A percentile compares a stretch with the other conserved stretches of the same genome.
Conservation (phyloP, 1,139 yeast genomes). For the Schizosaccharomyces versatilis region DNA sequence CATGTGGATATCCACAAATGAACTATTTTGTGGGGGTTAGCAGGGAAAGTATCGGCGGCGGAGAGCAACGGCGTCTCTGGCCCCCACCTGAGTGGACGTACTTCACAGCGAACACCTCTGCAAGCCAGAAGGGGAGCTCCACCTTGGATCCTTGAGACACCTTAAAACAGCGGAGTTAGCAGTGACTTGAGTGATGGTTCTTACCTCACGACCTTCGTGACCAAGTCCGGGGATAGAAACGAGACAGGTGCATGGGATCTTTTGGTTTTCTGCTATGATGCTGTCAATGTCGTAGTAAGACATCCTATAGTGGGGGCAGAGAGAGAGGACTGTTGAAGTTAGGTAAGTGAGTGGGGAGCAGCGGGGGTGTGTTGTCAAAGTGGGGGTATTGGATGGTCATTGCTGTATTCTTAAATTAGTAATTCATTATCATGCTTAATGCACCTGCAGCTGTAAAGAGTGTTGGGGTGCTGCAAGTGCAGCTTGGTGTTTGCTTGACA, state of each 20-base stretch:
- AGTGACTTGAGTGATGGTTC: not conserved
- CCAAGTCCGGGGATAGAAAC: slow-evolving; percentile 11
- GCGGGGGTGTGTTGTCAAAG: no score
- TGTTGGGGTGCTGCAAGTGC: no score
- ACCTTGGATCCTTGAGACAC: slow-evolving; percentile 42
- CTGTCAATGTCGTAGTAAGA: slow-evolving; percentile 10
- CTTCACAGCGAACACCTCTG: slow-evolving; percentile 41
- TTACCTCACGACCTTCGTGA: slow-evolving; percentile 3
- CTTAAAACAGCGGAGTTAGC: slow-evolving; percentile 13
- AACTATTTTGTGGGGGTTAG: slow-evolving; percentile 6
- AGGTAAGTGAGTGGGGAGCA: no score
- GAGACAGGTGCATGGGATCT: slow-evolving; percentile 10
- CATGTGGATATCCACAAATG: slow-evolving; percentile 18
- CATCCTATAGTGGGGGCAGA: not conserved
- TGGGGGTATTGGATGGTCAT: no score
- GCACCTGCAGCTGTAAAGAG: no score
- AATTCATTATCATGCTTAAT: no score
- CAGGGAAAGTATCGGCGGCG: not conserved
- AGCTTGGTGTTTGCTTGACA: no score
- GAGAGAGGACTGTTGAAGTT: not conserved
- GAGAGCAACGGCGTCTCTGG: not conserved
- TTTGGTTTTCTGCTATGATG: slow-evolving; percentile 8
- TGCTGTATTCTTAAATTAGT: no score
- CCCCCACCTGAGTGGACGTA: slow-evolving; percentile 23
- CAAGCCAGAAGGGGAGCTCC: slow-evolving; percentile 78